Evolutionary conservation across 805 yeast species (phyloP).

Genomic region (Candida chilensis): DNA sequence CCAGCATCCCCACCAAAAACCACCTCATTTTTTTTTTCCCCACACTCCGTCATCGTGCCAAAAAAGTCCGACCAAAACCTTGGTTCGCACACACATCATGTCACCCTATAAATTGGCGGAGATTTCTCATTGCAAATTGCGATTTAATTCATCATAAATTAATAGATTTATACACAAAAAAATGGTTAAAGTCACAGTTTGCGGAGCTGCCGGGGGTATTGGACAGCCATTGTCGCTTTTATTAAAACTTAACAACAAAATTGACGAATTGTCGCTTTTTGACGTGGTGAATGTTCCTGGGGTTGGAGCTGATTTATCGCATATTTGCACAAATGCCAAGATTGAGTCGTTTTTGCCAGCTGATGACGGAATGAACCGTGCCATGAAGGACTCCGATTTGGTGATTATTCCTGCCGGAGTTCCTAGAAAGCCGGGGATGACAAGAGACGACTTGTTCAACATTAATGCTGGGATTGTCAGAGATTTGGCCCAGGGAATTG

Average conservation of each 20-base stretch:
- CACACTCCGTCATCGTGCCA: no score
- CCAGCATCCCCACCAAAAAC: no score
- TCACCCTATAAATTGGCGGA: no score
- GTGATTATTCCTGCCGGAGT: conserved; percentile 74
- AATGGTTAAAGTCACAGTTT: conserved; percentile 70
- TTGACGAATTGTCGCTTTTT: conserved; percentile 63
- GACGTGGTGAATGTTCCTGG: conserved; percentile 84
- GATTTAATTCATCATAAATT: no score
- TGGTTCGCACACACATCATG: no score
- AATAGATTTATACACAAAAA: no score
- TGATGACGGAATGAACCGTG: conserved; percentile 31
- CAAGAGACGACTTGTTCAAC: conserved; percentile 81
- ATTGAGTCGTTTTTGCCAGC: conserved; percentile 56
- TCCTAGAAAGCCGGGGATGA: conserved; percentile 93
- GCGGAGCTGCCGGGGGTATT: conserved; percentile 93
- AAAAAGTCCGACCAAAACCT: no score
- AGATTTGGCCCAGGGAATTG: conserved; percentile 67
- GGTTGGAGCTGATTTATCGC: conserved; percentile 82
- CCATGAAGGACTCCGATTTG: conserved; percentile 35
- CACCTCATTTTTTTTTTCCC: no score
- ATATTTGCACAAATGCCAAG: conserved; percentile 61
- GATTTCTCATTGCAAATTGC: no score
- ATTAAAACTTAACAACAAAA: conserved; percentile 57
- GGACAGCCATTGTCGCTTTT: conserved; percentile 88
- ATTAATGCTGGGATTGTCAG: conserved; percentile 71